Conservation (phyloP, 495 filamentous ascomycete species). For the Tirmania nivea region DNA sequence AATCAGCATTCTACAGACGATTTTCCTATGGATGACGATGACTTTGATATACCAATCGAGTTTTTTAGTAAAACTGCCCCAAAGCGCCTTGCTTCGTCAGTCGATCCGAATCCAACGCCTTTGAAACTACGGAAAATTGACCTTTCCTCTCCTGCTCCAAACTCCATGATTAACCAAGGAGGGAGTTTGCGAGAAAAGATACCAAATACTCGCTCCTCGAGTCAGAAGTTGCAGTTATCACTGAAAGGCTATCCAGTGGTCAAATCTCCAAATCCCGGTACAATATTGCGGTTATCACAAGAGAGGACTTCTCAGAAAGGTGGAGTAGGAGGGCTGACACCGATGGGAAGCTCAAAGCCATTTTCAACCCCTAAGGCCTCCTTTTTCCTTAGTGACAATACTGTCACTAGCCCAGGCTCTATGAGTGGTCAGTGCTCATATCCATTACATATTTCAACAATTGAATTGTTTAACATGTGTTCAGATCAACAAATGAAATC, state of each 20-base stretch:
- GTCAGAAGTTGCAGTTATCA: background rate
- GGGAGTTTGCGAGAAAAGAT: background rate
- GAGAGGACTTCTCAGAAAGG: slow-evolving; percentile 5
- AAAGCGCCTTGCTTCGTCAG: slow-evolving; percentile 1
- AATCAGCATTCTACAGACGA: background rate
- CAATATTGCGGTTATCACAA: slow-evolving; percentile 5
- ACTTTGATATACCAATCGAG: slow-evolving; percentile 17
- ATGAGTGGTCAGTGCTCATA: no score
- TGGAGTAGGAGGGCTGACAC: no score
- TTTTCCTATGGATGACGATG: slow-evolving; percentile 6
- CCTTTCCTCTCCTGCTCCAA: background rate
- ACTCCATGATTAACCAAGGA: background rate
- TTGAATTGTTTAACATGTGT: background rate
- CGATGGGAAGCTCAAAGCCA: no score
- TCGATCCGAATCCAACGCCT: background rate
- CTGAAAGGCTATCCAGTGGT: slow-evolving; percentile 1
- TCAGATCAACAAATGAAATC: background rate
- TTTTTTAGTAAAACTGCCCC: slow-evolving; percentile 8
- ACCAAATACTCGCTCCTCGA: background rate
- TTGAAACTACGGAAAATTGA: slow-evolving; percentile 5
- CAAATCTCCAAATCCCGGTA: background rate
- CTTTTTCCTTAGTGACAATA: no score
- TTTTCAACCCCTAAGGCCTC: no score
- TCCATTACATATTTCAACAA: no score
- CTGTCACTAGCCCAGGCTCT: no score